Conservation (phyloP, 169 alveolate species). For the Plasmodium vivax region DNA sequence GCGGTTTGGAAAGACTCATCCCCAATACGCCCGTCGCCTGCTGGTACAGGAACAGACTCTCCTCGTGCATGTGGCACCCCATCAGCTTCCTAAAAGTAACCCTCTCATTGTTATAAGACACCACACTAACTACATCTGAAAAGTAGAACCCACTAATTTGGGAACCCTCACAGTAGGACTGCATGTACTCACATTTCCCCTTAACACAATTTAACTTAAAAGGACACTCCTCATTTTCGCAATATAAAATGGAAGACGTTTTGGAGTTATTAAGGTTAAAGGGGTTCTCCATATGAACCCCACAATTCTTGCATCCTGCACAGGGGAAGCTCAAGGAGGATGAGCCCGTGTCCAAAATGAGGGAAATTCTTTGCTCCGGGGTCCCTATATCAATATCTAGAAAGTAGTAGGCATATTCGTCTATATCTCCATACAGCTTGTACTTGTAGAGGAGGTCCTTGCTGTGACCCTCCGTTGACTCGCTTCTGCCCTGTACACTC, state of each 20-base stretch:
- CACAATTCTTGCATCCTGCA: conserved; percentile 77
- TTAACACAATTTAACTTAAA: conserved; percentile 31
- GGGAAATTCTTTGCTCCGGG: conserved; percentile 77
- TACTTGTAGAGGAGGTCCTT: conserved; percentile 19
- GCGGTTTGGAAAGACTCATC: conserved; percentile 70
- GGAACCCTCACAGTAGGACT: conserved; percentile 81
- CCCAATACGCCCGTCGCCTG: conserved; percentile 85
- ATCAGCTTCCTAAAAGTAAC: conserved; percentile 32
- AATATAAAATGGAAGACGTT: conserved; percentile 73
- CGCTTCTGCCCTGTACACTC: background rate
- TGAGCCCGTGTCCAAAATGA: conserved; percentile 86
- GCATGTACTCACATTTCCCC: conserved; percentile 75
- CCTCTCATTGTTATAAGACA: conserved; percentile 39
- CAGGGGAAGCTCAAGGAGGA: conserved; percentile 77
- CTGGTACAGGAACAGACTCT: conserved; percentile 76
- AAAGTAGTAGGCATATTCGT: conserved; percentile 82
- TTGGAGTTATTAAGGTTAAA: conserved; percentile 70
- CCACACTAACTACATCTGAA: conserved; percentile 67
- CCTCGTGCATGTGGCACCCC: conserved; percentile 79
- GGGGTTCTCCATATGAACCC: conserved; percentile 76
- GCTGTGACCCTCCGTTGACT: background rate
- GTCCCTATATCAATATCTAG: conserved; percentile 78
- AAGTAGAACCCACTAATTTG: conserved; percentile 76
- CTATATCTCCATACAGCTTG: conserved; percentile 81
- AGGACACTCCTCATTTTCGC: conserved; percentile 71